Base-by-base conservation (phyloP, 805 yeast genomes). In the Wickerhamomyces alni region DNA sequence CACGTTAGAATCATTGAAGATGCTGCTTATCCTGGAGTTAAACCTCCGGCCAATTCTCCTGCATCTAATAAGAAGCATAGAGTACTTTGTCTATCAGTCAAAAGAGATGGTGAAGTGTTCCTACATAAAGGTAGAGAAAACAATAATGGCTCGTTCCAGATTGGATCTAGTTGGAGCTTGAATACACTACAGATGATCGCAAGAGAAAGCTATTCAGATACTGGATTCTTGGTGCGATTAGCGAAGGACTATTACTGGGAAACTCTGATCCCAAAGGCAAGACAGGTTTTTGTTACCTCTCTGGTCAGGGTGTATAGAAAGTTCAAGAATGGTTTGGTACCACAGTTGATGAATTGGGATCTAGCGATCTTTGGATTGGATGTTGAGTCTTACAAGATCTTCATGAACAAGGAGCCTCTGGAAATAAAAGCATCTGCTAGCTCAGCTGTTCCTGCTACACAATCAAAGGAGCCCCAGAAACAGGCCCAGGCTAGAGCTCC, bases 151-250 rank as follows among this genome's bases (percentile, higher is more conserved):
- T 59, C 80, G 1, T 77, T 84, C 51, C 97, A 89, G 61, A 86
- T 89, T 37, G 98, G 98, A 25, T 74, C 96, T 53, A 83, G 95
- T 3, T 89, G 98, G 98, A 80, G 77, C 45, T 64, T 91, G 51
- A 84, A 75, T 43, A 94, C 86, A 50, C 65, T 91, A 46, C 58
- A 68, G 4, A 59, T 61, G 32, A 59, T 89, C 2, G 77, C 79
- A 25, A 68, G 74, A 40, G 86, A 80, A 43, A 39, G 44, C 25
- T 71, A 63, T 21, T 72, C 71, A 11, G 72, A 68, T 2, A 72
- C 75, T 36, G 87, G 89, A 2, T 67, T 85, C 41, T 44, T 71
- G 0, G 65, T 84, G 38, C 66, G 66, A 15, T 69, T 91, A 55
- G 83, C 83, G 30, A 89, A 88, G 55, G 77, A 72, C 34, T 91